Evolutionary conservation across 2,329 filamentous ascomycete species (phyloP).

Genomic region (Trichophyton equinum): DNA sequence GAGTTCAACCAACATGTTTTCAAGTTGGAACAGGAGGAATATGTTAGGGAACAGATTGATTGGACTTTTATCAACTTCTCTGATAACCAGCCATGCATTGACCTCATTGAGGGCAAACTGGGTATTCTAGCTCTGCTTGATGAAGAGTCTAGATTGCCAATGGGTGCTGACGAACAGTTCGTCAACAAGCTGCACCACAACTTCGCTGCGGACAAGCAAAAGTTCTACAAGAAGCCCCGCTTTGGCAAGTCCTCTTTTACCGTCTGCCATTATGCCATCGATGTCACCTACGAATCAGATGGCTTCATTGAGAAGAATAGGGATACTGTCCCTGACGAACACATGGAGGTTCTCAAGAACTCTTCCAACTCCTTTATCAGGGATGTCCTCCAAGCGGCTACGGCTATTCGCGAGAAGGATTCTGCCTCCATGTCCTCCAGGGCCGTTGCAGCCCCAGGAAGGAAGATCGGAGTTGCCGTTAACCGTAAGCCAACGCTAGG

Average conservation of each 20-base stretch:
- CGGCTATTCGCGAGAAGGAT: conserved; percentile 83
- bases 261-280: conserved; percentile 94
- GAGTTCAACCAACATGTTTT: conserved; percentile 99
- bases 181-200: conserved; percentile 94
- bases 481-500: conserved; percentile 94
- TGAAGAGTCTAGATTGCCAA: conserved; percentile 89
- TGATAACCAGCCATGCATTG: conserved; percentile 97
- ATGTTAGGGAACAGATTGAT: conserved; percentile 88
- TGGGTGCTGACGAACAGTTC: conserved; percentile 95
- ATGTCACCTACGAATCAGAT: conserved; percentile 97
- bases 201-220: conserved; percentile 78
- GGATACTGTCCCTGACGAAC: conserved; percentile 95
- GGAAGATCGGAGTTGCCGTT: conserved; percentile 80
- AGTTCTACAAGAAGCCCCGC: conserved; percentile 96
- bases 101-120: conserved; percentile 92
- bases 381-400: conserved; percentile 72
- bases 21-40: conserved; percentile 97
- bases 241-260: conserved; percentile 97
- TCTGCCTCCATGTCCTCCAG: conserved; percentile 55
- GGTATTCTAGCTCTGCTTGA: conserved; percentile 85
- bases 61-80: conserved; percentile 99
- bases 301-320: conserved; percentile 99
- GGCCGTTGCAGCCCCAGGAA: conserved; percentile 55
- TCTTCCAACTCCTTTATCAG: conserved; percentile 77
- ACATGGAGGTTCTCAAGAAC: conserved; percentile 79